Percentiles rank a stretch among this genome's conserved stretches.
These are phyloP conservation scores for Phylloporus arenicola DNA, from an alignment of 768 basidiomycete genomes.

Conservation along the genomic window DNA sequence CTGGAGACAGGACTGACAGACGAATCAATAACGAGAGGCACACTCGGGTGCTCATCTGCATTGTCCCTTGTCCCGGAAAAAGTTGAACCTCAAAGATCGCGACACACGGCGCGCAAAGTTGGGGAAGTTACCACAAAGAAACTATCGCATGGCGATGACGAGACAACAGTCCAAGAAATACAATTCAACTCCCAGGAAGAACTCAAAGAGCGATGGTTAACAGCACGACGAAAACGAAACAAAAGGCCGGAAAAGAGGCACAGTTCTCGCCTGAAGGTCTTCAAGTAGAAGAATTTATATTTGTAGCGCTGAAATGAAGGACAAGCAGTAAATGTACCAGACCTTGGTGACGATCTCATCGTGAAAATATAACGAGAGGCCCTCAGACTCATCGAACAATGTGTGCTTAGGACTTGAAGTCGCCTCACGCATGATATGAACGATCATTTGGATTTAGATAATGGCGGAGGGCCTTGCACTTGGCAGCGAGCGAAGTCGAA, in stretches of 20 bases:
- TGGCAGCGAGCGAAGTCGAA: too few species aligned
- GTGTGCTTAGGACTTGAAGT: not conserved
- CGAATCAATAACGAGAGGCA: not conserved
- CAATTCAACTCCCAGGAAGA: constrained; percentile 6
- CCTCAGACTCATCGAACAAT: not conserved
- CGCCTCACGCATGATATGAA: not conserved
- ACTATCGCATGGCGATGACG: not conserved
- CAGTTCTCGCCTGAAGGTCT: not conserved
- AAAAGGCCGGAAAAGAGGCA: not conserved
- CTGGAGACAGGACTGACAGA: not conserved
- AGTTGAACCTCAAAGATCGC: not conserved
- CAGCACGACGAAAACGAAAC: not conserved
- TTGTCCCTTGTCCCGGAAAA: not conserved
- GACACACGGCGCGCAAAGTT: not conserved
- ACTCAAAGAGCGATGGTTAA: constrained; percentile 6
- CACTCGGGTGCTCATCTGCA: not conserved
- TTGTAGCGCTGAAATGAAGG: not conserved
- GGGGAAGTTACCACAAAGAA: not conserved
- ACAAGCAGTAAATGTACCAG: not conserved
- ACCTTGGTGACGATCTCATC: not conserved
- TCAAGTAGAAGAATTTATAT: not conserved
- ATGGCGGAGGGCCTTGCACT: not conserved
- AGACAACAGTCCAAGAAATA: not conserved
- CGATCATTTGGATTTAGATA: not conserved
- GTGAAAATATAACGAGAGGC: not conserved